Evolutionary conservation across 2,329 filamentous ascomycete species (phyloP).

Genomic region (Monilinia laxa): DNA sequence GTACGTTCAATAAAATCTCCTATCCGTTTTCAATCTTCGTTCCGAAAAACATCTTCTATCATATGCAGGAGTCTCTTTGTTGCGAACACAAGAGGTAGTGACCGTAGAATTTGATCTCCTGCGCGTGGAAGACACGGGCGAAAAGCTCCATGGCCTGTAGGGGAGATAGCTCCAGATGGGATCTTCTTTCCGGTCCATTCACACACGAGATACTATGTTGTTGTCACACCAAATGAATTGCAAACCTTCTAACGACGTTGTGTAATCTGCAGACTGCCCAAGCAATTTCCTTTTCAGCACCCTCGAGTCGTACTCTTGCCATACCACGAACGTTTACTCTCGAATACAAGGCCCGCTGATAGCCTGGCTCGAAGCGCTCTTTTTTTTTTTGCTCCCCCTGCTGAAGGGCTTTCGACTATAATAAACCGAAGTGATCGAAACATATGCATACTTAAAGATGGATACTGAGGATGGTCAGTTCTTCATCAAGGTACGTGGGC

Average conservation of each 20-base stretch:
- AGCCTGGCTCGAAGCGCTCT: slow-evolving; percentile 28
- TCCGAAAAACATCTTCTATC: slow-evolving; percentile 21
- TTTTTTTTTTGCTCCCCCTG: slow-evolving; percentile 27
- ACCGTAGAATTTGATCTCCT: slow-evolving; percentile 14
- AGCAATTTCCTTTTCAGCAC: slow-evolving; percentile 24
- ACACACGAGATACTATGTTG: slow-evolving; percentile 12
- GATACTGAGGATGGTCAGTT: slow-evolving; percentile 83
- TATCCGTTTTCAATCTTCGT: slow-evolving; percentile 18
- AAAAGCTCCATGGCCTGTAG: slow-evolving; percentile 16
- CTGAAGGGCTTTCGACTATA: slow-evolving; percentile 34
- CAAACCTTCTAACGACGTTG: slow-evolving; percentile 31
- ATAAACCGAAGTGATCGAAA: slow-evolving; percentile 27
- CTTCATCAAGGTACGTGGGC: slow-evolving; percentile 73
- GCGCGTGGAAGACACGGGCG: slow-evolving; percentile 19
- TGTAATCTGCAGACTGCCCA: slow-evolving; percentile 36
- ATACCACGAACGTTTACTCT: slow-evolving; percentile 26
- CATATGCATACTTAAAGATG: slow-evolving; percentile 52
- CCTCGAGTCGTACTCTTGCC: slow-evolving; percentile 31
- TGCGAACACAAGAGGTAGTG: slow-evolving; percentile 23
- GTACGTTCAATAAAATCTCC: slow-evolving; percentile 25
- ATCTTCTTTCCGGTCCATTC: slow-evolving; percentile 22
- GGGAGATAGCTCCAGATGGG: slow-evolving; percentile 15
- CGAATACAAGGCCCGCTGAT: slow-evolving; percentile 35
- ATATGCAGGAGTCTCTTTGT: slow-evolving; percentile 23
- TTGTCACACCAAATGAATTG: slow-evolving; percentile 24